Evolutionary conservation across 371 early-diverging fungal species (phyloP), one percentile per base, ranked within the genome.

Genomic region (Mucor piriformis): DNA sequence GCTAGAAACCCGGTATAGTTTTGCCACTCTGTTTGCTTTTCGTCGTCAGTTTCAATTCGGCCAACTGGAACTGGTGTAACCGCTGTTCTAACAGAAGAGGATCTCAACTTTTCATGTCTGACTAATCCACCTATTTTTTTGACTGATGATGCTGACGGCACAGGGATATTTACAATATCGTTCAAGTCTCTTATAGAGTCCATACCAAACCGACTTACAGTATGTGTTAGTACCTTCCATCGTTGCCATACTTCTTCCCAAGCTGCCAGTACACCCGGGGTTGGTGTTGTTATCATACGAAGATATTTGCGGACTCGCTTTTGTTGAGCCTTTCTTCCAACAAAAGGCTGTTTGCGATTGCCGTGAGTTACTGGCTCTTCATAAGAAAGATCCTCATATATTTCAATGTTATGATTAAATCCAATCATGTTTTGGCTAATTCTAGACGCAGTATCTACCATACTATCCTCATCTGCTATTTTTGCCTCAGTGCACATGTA

Each of bases 1-100:
- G 90, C 90, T 44, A 95, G 70, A 67, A 94, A 93, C 0, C 94
- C 95, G 0, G 94, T 92, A 67, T 89, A 91, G 75, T 93, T 90
- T 59, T 86, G 81, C 89, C 92, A 88, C 57, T 88, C 87, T 10
- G 83, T 75, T 24, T 51, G 73, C 21, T 67, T 69, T 18, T 76
- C 74, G n/a, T 76, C 79, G n/a, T 76, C 72, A 3, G 68, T 63
- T 32, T 68, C 71, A 12, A 55, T 40, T 33, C 64, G 47, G n/a
- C 54, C 49, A 2, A 66, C 62, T 10, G 67, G 67, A 13, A 61
- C 33, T 29, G 62, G 57, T 16, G 56, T 43, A 35, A 24, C 20
- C 12, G 61, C 25, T 6, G 44, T 59, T 13, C 51, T 24, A 20
- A 60, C 54, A 1, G 54, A 33, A 13, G 56, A 35, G 25, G 35